Evolutionary conservation across 2,329 filamentous ascomycete species (phyloP), one percentile per base, ranked within the genome.

Genomic region (Trichoderma pleuroti): DNA sequence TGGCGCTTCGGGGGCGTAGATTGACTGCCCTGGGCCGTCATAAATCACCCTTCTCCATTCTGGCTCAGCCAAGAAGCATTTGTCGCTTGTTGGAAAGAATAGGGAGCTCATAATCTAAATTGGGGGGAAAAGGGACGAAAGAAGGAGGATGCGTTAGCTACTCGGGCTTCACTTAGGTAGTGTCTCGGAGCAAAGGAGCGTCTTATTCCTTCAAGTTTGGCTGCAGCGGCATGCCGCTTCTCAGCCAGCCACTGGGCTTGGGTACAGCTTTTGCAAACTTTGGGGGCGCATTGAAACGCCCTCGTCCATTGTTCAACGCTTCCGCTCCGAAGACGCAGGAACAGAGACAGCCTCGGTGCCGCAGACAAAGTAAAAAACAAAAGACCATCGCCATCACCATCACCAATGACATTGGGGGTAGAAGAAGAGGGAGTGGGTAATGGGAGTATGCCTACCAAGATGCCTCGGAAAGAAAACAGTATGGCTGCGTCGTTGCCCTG

Each of bases 101-200:
- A 83, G 74, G 61, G 79, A 77, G 67, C 79, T 76, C 77, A 81
- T 82, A 42, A 81, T 80, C 81, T 82, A 71, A 34, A 63, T 28
- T 5, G 34, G 10, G 34, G 10, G 36, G 24, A 36, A 24, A 12
- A 21, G 18, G 24, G 21, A 46, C 2, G 4, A 30, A 39, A 57
- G 36, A 14, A 60, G 12, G 16, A 52, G 12, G 11, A 0, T n/a
- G 16, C 16, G 65, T 68, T 57, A 68, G 65, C 65, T 21, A 56
- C 11, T 52, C 18, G 34, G 28, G 16, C 9, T 34, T 14, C 26
- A 34, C 32, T 3, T 5, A 67, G 18, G 54, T 26, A 49, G 54
- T 54, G n/a, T 59, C 4, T 59, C 54, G 64, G 54, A 61, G 49
- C 21, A 21, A 59, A 59, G 10, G 56, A 24, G 11, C 21, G 42